Evolutionary conservation across 1,284 basidiomycete species (phyloP).

Genomic region (Rugosomyces carneus): DNA sequence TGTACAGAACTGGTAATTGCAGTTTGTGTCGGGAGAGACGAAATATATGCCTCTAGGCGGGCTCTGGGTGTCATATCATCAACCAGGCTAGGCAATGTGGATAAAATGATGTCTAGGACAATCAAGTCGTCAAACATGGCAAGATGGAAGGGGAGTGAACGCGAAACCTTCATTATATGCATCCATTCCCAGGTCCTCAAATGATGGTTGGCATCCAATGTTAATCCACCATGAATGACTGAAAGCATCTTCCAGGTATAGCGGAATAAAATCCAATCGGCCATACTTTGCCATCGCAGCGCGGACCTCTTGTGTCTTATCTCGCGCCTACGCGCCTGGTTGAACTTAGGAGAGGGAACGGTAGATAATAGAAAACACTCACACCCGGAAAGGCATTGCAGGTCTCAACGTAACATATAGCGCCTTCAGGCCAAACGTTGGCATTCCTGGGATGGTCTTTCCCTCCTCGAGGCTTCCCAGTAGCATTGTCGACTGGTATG

Average conservation of each 20-base stretch:
- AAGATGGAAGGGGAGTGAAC: constrained; percentile 1
- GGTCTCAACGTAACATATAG: constrained; percentile 66
- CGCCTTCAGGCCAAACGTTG: constrained; percentile 55
- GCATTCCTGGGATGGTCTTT: constrained; percentile 60
- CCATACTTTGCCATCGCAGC: constrained; percentile 40
- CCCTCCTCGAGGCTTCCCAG: constrained; percentile 42
- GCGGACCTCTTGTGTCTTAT: constrained; percentile 48
- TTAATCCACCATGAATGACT: constrained; percentile 60
- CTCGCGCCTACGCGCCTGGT: constrained; percentile 39
- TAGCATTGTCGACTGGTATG: constrained; percentile 19
- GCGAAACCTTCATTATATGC: constrained; percentile 46
- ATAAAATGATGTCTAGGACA: constrained; percentile 10
- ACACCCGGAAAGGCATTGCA: constrained; percentile 58
- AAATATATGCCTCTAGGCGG: constrained; percentile 54
- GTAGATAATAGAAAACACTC: constrained; percentile 22
- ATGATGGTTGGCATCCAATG: constrained; percentile 27
- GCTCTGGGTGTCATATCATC: constrained; percentile 31
- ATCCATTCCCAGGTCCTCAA: constrained; percentile 34
- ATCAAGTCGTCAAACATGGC: background rate
- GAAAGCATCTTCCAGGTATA: constrained; percentile 69
- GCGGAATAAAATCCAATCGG: constrained; percentile 50
- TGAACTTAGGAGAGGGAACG: constrained; percentile 12
- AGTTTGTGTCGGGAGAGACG: constrained; percentile 72
- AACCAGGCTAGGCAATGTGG: constrained; percentile 7
- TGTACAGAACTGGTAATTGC: constrained; percentile 61